Percentiles rank a stretch among this genome's conserved stretches.
phyloP scores from a whole-genome alignment of 1,284 basidiomycete genomes.

The Apiotrichum gamsii region DNA sequence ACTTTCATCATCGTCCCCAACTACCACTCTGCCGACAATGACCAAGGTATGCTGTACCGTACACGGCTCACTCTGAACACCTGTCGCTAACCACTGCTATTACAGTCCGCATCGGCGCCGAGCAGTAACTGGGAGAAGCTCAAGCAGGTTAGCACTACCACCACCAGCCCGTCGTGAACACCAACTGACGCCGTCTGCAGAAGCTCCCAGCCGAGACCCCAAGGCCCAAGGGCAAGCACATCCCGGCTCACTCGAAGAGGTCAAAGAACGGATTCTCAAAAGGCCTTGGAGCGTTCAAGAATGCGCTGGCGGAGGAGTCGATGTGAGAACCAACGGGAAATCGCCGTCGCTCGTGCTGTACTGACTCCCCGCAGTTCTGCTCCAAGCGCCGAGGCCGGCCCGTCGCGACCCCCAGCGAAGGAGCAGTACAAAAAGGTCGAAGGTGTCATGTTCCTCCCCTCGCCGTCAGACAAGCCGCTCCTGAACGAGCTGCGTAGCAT shows the following conservation, averaged over 20 bases:
- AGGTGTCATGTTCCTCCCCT: constrained; percentile 20
- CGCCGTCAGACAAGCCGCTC: constrained; percentile 25
- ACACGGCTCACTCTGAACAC: neutral
- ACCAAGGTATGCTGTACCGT: constrained; percentile 1
- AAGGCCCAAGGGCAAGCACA: constrained; percentile 5
- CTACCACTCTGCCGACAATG: neutral
- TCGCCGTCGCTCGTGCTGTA: neutral
- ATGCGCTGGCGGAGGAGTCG: neutral
- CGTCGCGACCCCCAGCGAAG: neutral
- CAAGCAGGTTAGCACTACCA: constrained; percentile 29
- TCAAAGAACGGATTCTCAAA: neutral
- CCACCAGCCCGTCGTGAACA: no score
- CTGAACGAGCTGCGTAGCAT: constrained; percentile 39
- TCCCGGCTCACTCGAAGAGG: neutral
- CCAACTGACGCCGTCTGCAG: neutral
- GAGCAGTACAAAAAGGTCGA: constrained; percentile 7
- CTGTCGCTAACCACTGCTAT: neutral
- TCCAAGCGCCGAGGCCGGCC: neutral
- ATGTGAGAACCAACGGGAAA: no score
- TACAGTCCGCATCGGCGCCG: constrained; percentile 3
- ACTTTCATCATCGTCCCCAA: neutral
- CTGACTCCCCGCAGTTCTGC: neutral
- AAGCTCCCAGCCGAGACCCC: constrained; percentile 3
- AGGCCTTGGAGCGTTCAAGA: constrained; percentile 1
- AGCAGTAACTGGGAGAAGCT: constrained; percentile 39